A percentile compares a stretch with the other conserved stretches of the same genome.
phyloP scores from a whole-genome alignment of 306 rosid species.

The Prunus fruticosa region DNA sequence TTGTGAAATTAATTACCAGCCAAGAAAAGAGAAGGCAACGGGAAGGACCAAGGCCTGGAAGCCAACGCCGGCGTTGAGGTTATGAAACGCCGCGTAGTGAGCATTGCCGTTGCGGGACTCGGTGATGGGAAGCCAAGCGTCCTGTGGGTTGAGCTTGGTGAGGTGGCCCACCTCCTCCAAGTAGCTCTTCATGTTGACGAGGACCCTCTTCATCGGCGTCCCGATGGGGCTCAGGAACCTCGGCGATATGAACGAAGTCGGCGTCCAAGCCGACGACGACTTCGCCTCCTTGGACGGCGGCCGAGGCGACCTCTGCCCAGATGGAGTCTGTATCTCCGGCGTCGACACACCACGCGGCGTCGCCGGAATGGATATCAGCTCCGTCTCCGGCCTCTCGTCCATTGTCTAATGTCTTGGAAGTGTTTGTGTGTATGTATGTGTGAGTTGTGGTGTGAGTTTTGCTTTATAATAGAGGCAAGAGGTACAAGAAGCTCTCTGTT shows the following conservation, averaged over 20 bases:
- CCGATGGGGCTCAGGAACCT: slow-evolving; percentile 97
- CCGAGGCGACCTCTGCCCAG: slow-evolving; percentile 91
- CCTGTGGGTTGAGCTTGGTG: slow-evolving; percentile 96
- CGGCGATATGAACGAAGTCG: slow-evolving; percentile 94
- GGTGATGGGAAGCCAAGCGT: slow-evolving; percentile 99
- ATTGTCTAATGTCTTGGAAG: slow-evolving; percentile 18
- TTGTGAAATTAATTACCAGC: slow-evolving; percentile 53
- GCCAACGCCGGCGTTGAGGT: slow-evolving; percentile 97
- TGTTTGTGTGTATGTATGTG: not conserved
- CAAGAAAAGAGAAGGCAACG: slow-evolving; percentile 91
- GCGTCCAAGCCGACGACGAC: slow-evolving; percentile 94
- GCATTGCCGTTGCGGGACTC: slow-evolving; percentile 98
- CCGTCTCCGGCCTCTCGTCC: slow-evolving; percentile 97
- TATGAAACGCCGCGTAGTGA: slow-evolving; percentile 95
- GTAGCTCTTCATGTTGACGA: slow-evolving; percentile 91
- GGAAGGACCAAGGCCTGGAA: slow-evolving; percentile 93
- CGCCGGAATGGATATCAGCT: slow-evolving; percentile 92
- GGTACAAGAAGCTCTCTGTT: not conserved
- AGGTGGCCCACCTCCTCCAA: slow-evolving; percentile 95
- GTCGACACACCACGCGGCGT: slow-evolving; percentile 84
- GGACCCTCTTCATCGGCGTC: slow-evolving; percentile 94
- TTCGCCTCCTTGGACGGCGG: slow-evolving; percentile 75
- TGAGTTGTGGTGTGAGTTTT: not conserved
- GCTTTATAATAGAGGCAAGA: not conserved
- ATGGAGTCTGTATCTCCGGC: slow-evolving; percentile 86